These are phyloP conservation scores for Tylopilus vinaceipallidus DNA, from an alignment of 768 basidiomycete genomes.

Conservation along the genomic window DNA sequence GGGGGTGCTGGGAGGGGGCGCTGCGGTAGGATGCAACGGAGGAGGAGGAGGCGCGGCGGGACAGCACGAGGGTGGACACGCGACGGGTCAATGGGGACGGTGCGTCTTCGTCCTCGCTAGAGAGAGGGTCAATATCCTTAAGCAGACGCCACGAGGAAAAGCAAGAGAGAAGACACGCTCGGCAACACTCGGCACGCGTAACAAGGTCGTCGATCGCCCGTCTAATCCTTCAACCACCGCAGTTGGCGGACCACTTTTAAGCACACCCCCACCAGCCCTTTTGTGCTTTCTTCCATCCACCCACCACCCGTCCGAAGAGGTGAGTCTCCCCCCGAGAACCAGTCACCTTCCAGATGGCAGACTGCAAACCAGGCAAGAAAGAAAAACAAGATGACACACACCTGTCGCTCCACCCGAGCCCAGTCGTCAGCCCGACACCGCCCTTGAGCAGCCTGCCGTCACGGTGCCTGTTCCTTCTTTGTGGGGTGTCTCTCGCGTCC, in stretches of 20 bases:
- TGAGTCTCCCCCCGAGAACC: slow-evolving; percentile 4
- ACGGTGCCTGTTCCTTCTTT: slow-evolving; percentile 56
- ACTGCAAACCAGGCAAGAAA: background rate
- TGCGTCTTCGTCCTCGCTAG: slow-evolving; percentile 71
- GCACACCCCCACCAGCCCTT: background rate
- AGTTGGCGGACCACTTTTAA: slow-evolving; percentile 16
- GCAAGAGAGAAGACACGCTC: slow-evolving; percentile 8
- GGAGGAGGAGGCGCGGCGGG: slow-evolving; percentile 43
- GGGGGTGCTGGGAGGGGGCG: slow-evolving; percentile 17
- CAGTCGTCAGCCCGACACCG: slow-evolving; percentile 69
- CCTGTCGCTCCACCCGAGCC: slow-evolving; percentile 76
- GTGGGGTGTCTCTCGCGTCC: slow-evolving; percentile 57
- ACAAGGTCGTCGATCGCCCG: slow-evolving; percentile 4
- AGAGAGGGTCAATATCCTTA: background rate
- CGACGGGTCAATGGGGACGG: slow-evolving; percentile 65
- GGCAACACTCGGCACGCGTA: slow-evolving; percentile 6
- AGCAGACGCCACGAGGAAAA: slow-evolving; percentile 1
- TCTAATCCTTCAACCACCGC: background rate
- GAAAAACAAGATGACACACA: slow-evolving; percentile 30
- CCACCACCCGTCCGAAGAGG: background rate
- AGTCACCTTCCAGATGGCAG: background rate
- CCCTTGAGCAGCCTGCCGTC: slow-evolving; percentile 57
- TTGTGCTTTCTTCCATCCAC: background rate
- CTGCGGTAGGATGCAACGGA: slow-evolving; percentile 34
- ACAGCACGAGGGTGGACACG: slow-evolving; percentile 55